Evolutionary conservation across 768 basidiomycete species (phyloP), one percentile per base, ranked within the genome.

Genomic region (Amanita rimosa): DNA sequence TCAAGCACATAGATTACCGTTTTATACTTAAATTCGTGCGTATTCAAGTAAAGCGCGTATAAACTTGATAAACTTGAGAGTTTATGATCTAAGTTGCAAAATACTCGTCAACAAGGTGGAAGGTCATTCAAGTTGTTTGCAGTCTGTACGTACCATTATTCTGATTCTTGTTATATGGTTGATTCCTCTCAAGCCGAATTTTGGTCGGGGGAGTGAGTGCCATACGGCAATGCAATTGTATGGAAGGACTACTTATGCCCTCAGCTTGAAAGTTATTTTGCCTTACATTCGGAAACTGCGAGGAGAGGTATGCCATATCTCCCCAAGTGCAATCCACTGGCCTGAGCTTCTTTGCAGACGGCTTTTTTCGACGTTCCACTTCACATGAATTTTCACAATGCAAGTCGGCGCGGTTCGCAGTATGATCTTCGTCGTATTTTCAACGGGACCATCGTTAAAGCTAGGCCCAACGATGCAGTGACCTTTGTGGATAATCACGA

Each of bases 401-500:
- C 93, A 10, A 87, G 88, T 61, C 76, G 79, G 53, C 67, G 68
- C 13, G 74, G 81, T 26, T 70, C 72, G 31, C 66, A 71, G 14
- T 95, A 79, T 57, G 92, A 95, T 64, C 71, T 97, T 40, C 69
- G 90, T 52, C 75, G 60, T 27, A 81, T 97, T 52, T 67, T 93
- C 35, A 69, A 83, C 45, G 70, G 74, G 40, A 84, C 86, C 1
- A 62, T 97, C 9, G 72, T 89, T 14, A 71, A 82, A 49, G 58
- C 66, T 3, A 74, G 78, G 52, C 91, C 93, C 2, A 68, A 73
- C 22, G 87, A 92, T 59, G 86, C 92, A 3, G 88, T 96, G 4
- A 91, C 88, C 0, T 91, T 91, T 57, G 88, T 91, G 6, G 88
- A 92, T 57, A 92, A 91, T 62, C 88, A 92, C 55, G 89, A 92